Evolutionary conservation across 179 eudicot genomes (phyloP).

Genomic region (Corrigiola litoralis): DNA sequence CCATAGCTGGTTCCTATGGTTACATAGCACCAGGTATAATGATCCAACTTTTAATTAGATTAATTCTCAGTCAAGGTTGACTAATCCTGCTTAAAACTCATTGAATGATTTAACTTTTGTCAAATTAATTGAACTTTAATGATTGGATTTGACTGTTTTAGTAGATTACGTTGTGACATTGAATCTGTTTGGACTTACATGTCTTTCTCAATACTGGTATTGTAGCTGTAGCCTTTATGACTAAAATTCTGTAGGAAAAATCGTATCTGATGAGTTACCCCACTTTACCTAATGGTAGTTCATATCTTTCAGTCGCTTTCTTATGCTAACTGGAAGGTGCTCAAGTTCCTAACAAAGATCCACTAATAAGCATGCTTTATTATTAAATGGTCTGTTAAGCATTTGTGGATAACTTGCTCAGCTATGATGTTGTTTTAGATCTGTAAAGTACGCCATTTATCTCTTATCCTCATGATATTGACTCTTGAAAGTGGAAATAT

Average conservation of each 20-base stretch:
- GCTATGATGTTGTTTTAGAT: background rate
- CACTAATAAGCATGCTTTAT: background rate
- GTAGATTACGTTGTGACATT: slow-evolving; percentile 4
- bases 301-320: slow-evolving; percentile 28
- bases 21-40: slow-evolving; percentile 89
- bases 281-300: slow-evolving; percentile 19
- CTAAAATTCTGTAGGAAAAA: slow-evolving; percentile 13
- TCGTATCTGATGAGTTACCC: slow-evolving; percentile 20
- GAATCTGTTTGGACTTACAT: slow-evolving; percentile 19
- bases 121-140: slow-evolving; percentile 8
- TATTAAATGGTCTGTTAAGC: background rate
- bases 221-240: slow-evolving; percentile 23
- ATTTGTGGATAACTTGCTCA: no score
- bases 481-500: background rate
- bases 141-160: slow-evolving; percentile 4
- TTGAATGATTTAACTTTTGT: background rate
- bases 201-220: slow-evolving; percentile 10
- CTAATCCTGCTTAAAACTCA: slow-evolving; percentile 5
- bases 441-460: background rate
- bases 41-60: background rate
- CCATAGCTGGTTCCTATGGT: slow-evolving; percentile 96
- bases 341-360: background rate
- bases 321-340: slow-evolving; percentile 9
- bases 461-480: slow-evolving; percentile 7
- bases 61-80: background rate